These are phyloP conservation scores for Xylaria sp. DNA, from an alignment of 2,329 filamentous ascomycete species.

Conservation along the genomic window DNA sequence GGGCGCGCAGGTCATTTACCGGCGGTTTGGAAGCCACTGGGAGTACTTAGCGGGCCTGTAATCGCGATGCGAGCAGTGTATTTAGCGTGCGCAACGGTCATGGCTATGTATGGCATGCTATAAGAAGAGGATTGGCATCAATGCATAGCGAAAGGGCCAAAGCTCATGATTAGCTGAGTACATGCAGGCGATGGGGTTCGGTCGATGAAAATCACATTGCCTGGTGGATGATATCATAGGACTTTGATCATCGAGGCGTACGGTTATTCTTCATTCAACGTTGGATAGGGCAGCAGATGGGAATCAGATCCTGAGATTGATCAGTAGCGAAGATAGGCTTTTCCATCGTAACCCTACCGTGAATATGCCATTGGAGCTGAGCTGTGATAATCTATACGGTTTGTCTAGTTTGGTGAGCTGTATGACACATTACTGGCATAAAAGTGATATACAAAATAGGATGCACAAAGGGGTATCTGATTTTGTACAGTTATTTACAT, in stretches of 20 bases:
- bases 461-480: conserved; percentile 22
- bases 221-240: not conserved
- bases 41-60: not conserved
- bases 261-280: not conserved
- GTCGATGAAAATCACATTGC: not conserved
- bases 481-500: conserved; percentile 13
- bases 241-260: not conserved
- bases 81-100: not conserved
- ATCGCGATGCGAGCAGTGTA: not conserved
- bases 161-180: not conserved
- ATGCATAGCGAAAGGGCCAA: not conserved
- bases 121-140: not conserved
- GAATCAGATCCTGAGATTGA: not conserved
- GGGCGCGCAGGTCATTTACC: not conserved
- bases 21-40: not conserved
- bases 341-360: not conserved
- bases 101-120: not conserved
- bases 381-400: not conserved
- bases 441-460: conserved; percentile 31
- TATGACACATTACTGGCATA: conserved; percentile 5
- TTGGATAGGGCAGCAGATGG: not conserved
- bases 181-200: not conserved
- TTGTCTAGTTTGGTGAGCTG: conserved; percentile 1
- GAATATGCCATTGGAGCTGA: not conserved
- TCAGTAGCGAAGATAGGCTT: not conserved